These are phyloP conservation scores for Colletotrichum phormii DNA, from an alignment of 2,329 filamentous ascomycete species.

Conservation along the genomic window DNA sequence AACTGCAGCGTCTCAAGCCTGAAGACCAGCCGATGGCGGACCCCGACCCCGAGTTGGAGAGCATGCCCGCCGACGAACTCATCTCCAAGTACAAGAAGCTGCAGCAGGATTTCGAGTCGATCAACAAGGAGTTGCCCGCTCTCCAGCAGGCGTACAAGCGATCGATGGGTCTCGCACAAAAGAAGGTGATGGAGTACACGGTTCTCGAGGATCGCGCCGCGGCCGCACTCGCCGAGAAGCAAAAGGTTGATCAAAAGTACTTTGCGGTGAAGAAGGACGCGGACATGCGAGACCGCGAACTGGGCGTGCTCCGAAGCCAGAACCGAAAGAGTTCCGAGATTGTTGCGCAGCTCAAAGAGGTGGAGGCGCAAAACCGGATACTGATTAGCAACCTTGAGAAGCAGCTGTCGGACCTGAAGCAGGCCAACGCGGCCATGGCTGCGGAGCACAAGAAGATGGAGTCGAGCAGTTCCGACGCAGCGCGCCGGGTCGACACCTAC, in stretches of 20 bases:
- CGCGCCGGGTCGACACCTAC: conserved; percentile 76
- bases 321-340: conserved; percentile 94
- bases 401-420: conserved; percentile 85
- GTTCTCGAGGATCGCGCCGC: conserved; percentile 82
- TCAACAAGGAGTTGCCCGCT: conserved; percentile 88
- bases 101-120: conserved; percentile 82
- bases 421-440: conserved; percentile 77
- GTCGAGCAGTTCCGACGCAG: conserved; percentile 75
- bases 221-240: conserved; percentile 85
- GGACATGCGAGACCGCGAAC: conserved; percentile 84
- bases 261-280: conserved; percentile 96
- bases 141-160: conserved; percentile 94
- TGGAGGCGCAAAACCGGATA: conserved; percentile 81
- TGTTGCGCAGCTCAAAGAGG: conserved; percentile 91
- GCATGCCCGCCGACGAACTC: conserved; percentile 76
- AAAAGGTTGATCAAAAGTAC: conserved; percentile 97
- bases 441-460: conserved; percentile 82
- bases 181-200: conserved; percentile 84
- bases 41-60: conserved; percentile 62
- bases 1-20: conserved; percentile 77
- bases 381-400: conserved; percentile 90
- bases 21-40: conserved; percentile 60
- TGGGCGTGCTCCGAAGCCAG: conserved; percentile 82
- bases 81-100: conserved; percentile 79
- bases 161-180: conserved; percentile 84